Evolutionary conservation across 2,329 filamentous ascomycete species (phyloP).

Genomic region (Hypomyces rosellus): DNA sequence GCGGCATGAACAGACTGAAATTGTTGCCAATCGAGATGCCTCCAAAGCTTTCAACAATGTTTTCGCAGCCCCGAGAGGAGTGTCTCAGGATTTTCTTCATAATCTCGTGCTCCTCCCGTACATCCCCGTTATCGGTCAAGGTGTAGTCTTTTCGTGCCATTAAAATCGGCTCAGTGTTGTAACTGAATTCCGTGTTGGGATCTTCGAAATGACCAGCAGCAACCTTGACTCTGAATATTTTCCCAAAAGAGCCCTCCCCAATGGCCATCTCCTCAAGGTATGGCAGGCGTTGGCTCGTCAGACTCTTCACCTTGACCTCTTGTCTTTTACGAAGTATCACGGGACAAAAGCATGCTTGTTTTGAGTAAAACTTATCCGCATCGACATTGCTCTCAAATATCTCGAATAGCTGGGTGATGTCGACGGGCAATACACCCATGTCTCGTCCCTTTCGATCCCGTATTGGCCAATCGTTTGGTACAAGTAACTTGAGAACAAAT

Average conservation of each 20-base stretch:
- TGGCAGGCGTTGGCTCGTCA: slow-evolving; percentile 22
- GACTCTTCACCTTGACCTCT: slow-evolving; percentile 20
- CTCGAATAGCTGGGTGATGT: slow-evolving; percentile 14
- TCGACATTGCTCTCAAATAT: slow-evolving; percentile 17
- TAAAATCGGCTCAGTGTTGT: slow-evolving; percentile 16
- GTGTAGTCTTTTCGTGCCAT: slow-evolving; percentile 34
- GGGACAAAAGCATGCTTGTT: slow-evolving; percentile 27
- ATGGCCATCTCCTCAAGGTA: slow-evolving; percentile 27
- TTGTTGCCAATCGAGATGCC: slow-evolving; percentile 26
- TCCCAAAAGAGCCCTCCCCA: slow-evolving; percentile 27
- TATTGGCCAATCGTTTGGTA: not conserved
- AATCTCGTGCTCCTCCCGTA: slow-evolving; percentile 25
- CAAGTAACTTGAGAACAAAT: slow-evolving; percentile 17
- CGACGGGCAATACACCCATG: slow-evolving; percentile 15
- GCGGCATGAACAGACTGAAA: slow-evolving; percentile 36
- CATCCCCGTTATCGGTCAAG: slow-evolving; percentile 17
- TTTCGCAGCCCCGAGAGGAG: slow-evolving; percentile 23
- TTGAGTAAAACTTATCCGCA: slow-evolving; percentile 23
- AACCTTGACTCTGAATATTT: slow-evolving; percentile 23
- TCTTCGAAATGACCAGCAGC: slow-evolving; percentile 28
- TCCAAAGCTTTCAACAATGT: slow-evolving; percentile 31
- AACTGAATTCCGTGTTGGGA: slow-evolving; percentile 9
- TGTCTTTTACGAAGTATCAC: slow-evolving; percentile 1
- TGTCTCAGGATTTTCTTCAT: slow-evolving; percentile 28
- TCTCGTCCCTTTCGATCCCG: slow-evolving; percentile 4